A percentile compares a stretch with the other conserved stretches of the same genome.
Evolutionary conservation across 2,329 filamentous ascomycete genomes (phyloP).

Genomic region (Golovinomyces cichoracearum): DNA sequence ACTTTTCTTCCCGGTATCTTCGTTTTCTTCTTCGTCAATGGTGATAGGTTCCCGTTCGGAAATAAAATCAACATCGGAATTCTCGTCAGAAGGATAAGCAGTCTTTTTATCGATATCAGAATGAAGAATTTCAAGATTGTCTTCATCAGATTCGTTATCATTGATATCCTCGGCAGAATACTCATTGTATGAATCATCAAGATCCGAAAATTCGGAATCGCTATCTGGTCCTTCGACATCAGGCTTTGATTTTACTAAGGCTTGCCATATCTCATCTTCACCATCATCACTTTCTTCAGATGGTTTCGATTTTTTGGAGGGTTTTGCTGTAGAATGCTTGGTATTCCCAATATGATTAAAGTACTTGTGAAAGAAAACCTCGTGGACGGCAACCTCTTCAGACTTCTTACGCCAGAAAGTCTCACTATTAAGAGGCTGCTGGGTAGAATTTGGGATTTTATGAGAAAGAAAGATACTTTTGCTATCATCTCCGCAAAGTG

Average conservation of each 20-base stretch:
- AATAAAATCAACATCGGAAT: conserved; percentile 22
- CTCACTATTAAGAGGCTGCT: conserved; percentile 53
- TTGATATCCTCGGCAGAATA: conserved; percentile 16
- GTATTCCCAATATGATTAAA: conserved; percentile 50
- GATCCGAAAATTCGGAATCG: conserved; percentile 23
- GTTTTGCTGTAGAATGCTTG: conserved; percentile 27
- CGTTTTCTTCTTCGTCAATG: conserved; percentile 16
- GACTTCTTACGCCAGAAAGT: conserved; percentile 75
- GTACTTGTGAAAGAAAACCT: conserved; percentile 97
- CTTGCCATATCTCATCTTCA: conserved; percentile 77
- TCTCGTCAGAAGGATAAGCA: no score
- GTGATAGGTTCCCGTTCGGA: conserved; percentile 15
- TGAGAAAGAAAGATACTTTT: conserved; percentile 32
- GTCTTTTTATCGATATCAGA: no score
- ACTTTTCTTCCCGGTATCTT: conserved; percentile 17
- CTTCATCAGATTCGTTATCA: conserved; percentile 14
- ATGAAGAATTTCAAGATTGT: no score
- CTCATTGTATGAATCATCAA: conserved; percentile 23
- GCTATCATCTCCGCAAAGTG: conserved; percentile 39
- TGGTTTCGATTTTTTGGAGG: conserved; percentile 23
- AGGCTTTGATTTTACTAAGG: conserved; percentile 54
- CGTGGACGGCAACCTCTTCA: conserved; percentile 69
- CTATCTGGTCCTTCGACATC: conserved; percentile 43
- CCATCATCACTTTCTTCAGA: conserved; percentile 27
- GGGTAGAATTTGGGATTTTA: conserved; percentile 21